Conservation (phyloP, 768 basidiomycete genomes). For the Pleurotus citrinopileatus region DNA sequence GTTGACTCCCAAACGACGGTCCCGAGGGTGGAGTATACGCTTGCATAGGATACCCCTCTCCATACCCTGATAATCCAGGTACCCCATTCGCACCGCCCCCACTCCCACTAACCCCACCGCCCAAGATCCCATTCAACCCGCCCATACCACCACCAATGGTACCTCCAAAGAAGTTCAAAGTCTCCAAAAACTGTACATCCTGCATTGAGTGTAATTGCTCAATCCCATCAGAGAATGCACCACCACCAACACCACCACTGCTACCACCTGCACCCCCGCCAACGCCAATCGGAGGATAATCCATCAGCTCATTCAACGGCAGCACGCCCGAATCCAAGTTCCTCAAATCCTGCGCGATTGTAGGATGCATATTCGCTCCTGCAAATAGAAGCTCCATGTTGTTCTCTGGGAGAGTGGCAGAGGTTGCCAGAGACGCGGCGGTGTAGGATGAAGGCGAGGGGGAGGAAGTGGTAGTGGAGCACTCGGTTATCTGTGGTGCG, state of each 20-base stretch:
- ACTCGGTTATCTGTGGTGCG: slow-evolving; percentile 2
- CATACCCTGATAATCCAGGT: neutral
- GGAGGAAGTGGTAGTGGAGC: too few species aligned
- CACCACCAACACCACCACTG: neutral
- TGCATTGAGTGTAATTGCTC: slow-evolving; percentile 20
- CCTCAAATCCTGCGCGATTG: slow-evolving; percentile 53
- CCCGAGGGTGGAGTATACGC: too few species aligned
- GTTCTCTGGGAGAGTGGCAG: slow-evolving; percentile 6
- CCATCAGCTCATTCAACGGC: slow-evolving; percentile 21
- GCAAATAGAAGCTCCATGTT: slow-evolving; percentile 5
- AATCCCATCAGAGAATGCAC: slow-evolving; percentile 16
- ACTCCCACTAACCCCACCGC: slow-evolving; percentile 13
- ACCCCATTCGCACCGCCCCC: slow-evolving; percentile 8
- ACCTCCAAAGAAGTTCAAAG: neutral
- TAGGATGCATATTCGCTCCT: slow-evolving; percentile 38
- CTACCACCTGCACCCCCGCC: slow-evolving; percentile 7
- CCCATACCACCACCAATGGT: neutral
- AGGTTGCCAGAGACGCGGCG: slow-evolving; percentile 4
- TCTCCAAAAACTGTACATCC: slow-evolving; percentile 24
- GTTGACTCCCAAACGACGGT: slow-evolving; percentile 17
- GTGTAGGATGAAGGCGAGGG: slow-evolving; percentile 14
- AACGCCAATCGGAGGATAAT: slow-evolving; percentile 17
- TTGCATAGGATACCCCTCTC: too few species aligned
- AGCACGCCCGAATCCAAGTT: slow-evolving; percentile 29
- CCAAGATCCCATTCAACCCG: neutral